Evolutionary conservation across 257 asterid species (phyloP).

Genomic region (Cordia subcordata): DNA sequence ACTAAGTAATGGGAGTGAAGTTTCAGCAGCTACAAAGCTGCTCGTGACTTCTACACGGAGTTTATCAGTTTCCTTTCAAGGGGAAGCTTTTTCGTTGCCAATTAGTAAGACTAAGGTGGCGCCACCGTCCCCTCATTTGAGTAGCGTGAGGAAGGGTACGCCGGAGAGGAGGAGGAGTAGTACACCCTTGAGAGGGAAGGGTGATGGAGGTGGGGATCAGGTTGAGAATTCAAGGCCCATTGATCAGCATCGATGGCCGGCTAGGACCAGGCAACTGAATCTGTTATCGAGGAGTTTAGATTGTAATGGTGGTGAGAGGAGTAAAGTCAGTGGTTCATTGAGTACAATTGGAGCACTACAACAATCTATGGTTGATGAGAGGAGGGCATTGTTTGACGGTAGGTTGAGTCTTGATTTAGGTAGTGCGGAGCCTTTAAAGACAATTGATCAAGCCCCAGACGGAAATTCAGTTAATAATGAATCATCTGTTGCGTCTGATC

Average conservation of each 20-base stretch:
- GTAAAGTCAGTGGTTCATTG: constrained; percentile 43
- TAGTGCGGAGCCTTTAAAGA: constrained; percentile 35
- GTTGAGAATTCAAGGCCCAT: constrained; percentile 42
- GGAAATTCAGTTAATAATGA: constrained; percentile 37
- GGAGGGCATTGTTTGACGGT: constrained; percentile 46
- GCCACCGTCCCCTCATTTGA: constrained; percentile 47
- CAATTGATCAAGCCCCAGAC: constrained; percentile 22
- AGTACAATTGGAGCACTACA: constrained; percentile 33
- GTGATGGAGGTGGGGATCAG: constrained; percentile 53
- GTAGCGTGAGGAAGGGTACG: constrained; percentile 48
- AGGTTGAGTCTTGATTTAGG: constrained; percentile 51
- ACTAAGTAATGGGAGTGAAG: constrained; percentile 25
- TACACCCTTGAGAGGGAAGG: constrained; percentile 46
- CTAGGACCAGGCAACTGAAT: constrained; percentile 38
- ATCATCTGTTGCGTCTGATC: constrained; percentile 36
- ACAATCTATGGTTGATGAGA: constrained; percentile 47
- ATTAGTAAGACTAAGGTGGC: constrained; percentile 61
- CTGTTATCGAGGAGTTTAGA: constrained; percentile 48
- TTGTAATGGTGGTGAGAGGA: constrained; percentile 34
- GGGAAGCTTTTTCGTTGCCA: constrained; percentile 64
- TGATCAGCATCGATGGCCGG: constrained; percentile 79
- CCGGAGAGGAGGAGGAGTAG: constrained; percentile 53
- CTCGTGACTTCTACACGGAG: constrained; percentile 66
- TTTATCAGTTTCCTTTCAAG: constrained; percentile 74
- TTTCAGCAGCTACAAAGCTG: constrained; percentile 61